Conservation (phyloP, 208 protist genomes). For the Crithidia expoeki region DNA sequence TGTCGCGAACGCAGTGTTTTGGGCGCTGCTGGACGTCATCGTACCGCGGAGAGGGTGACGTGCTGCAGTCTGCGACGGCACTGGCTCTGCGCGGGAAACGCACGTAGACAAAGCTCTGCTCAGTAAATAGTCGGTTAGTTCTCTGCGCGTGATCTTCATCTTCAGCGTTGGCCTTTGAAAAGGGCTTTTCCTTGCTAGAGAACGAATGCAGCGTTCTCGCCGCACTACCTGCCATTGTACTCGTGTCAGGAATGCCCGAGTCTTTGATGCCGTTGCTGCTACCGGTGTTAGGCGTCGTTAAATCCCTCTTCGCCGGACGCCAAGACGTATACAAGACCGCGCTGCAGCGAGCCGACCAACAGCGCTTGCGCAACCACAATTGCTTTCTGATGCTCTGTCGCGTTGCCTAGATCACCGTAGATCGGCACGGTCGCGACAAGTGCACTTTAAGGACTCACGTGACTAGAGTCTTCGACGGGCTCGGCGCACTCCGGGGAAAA, state of each 20-base stretch:
- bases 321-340: slow-evolving; percentile 5
- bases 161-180: too few species aligned
- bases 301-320: not conserved
- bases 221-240: not conserved
- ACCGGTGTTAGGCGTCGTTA: not conserved
- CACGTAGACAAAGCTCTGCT: slow-evolving; percentile 42
- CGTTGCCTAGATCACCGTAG: not conserved
- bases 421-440: not conserved
- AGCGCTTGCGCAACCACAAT: slow-evolving; percentile 18
- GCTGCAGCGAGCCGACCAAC: slow-evolving; percentile 16
- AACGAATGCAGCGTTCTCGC: not conserved
- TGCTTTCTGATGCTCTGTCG: not conserved
- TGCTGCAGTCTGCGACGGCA: slow-evolving; percentile 19
- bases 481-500: slow-evolving; percentile 22
- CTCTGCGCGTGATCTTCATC: too few species aligned
- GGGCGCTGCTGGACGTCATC: too few species aligned
- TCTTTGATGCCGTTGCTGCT: not conserved
- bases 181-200: too few species aligned
- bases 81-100: slow-evolving; percentile 33
- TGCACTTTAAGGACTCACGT: slow-evolving; percentile 11
- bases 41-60: not conserved
- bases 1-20: too few species aligned
- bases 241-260: too few species aligned
- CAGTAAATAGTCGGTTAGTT: slow-evolving; percentile 17
- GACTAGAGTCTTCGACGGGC: slow-evolving; percentile 8